phyloP scores from a whole-genome alignment of 768 basidiomycete genomes.

The Suillus placidus region DNA sequence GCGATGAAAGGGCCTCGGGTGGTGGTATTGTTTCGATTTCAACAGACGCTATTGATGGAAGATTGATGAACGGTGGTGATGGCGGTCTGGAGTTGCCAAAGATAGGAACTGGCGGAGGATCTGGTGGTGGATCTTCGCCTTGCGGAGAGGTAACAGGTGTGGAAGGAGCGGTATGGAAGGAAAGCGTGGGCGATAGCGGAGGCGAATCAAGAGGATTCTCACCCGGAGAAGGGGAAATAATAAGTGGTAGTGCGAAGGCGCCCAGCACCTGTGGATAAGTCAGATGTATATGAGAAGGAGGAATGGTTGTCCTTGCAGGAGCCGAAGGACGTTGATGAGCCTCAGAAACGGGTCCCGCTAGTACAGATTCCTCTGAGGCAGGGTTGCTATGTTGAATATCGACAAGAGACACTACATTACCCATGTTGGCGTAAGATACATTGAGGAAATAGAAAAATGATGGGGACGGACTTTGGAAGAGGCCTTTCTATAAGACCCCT shows the following conservation, averaged over 20 bases:
- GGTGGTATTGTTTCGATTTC: constrained; percentile 31
- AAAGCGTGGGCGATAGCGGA: constrained; percentile 40
- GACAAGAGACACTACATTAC: constrained; percentile 36
- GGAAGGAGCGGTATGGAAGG: constrained; percentile 52
- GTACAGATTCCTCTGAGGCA: constrained; percentile 18
- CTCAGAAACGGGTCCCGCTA: constrained; percentile 1
- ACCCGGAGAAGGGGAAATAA: constrained; percentile 36
- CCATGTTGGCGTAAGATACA: constrained; percentile 28
- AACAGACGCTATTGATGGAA: constrained; percentile 27
- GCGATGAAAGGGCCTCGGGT: constrained; percentile 27
- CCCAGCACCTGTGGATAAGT: constrained; percentile 36
- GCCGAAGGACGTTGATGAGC: constrained; percentile 7
- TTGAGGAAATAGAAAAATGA: constrained; percentile 11
- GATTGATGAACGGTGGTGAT: constrained; percentile 29
- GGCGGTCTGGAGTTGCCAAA: constrained; percentile 25
- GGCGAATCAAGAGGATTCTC: constrained; percentile 42
- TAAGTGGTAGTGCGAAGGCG: constrained; percentile 32
- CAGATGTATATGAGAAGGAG: constrained; percentile 39
- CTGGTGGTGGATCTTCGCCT: constrained; percentile 38
- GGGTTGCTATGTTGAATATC: constrained; percentile 29
- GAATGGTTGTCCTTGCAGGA: constrained; percentile 20
- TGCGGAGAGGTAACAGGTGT: constrained; percentile 45
- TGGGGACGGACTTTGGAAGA: constrained; percentile 27
- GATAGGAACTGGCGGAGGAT: constrained; percentile 22
- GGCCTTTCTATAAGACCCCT: constrained; percentile 26